Conservation (phyloP, 768 basidiomycete species). For the Rubroboletus satanas region DNA sequence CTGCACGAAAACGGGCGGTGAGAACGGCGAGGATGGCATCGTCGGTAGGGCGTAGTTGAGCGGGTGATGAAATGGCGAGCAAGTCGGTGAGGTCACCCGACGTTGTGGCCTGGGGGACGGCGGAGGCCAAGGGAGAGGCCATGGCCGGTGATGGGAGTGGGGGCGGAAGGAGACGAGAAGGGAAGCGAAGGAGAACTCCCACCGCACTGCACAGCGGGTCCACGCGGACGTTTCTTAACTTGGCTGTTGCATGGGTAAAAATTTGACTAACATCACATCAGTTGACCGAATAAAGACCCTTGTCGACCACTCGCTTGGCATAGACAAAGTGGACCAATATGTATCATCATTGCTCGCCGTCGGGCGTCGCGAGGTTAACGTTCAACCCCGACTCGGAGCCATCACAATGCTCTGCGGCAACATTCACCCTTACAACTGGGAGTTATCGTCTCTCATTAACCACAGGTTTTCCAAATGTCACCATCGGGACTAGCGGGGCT, state of each 20-base stretch:
- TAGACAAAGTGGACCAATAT: too few species aligned
- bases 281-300: too few species aligned
- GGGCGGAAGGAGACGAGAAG: slow-evolving; percentile 5
- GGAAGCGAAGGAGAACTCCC: neutral
- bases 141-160: slow-evolving; percentile 27
- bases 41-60: slow-evolving; percentile 49
- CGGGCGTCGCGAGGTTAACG: too few species aligned
- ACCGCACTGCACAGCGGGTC: neutral
- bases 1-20: slow-evolving; percentile 53
- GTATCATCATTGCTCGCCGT: too few species aligned
- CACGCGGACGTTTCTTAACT: slow-evolving; percentile 6
- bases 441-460: neutral
- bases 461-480: neutral
- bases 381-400: too few species aligned
- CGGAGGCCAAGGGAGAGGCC: slow-evolving; percentile 36
- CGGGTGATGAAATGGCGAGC: slow-evolving; percentile 34
- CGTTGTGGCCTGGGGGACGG: slow-evolving; percentile 35
- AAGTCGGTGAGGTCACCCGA: slow-evolving; percentile 51
- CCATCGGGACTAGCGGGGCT: neutral
- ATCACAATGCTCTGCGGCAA: too few species aligned
- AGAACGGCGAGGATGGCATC: slow-evolving; percentile 55
- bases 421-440: neutral
- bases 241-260: neutral
- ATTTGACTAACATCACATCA: neutral
- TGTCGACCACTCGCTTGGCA: too few species aligned